Evolutionary conservation across 2,329 filamentous ascomycete species (phyloP), one percentile per base, ranked within the genome.

Genomic region (Raffaelea albimanens): DNA sequence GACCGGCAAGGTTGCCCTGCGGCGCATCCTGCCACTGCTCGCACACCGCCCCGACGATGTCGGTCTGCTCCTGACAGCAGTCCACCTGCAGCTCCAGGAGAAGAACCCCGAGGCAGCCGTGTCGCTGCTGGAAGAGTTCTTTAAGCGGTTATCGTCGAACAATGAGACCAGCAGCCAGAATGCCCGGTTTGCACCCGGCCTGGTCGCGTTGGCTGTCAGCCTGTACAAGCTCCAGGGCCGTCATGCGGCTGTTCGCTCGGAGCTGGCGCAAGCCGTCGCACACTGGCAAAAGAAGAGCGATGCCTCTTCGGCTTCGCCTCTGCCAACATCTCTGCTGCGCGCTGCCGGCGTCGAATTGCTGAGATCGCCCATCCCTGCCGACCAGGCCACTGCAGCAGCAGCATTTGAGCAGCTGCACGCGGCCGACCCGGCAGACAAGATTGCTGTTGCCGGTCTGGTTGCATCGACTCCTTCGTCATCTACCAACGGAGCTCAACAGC

Each of bases 341-440:
- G 87, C 89, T 47, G 88, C 90, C 8, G 91, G 87, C n/a, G 75
- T 84, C 39, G 82, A 88, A 43, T 77, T 97, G 10, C 78, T 96
- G 43, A 80, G 83, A 54, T 95, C 87, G 0, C 77, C 82, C 7
- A 77, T 82, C 43, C 61, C 72, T 1, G 74, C 83, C 16, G 86
- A 95, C 55, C 68, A 88, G 22, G 64, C 73, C 14, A 71, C 80
- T 0, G 90, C 93, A 0, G 81, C 81, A 3, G 76, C 85, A n/a
- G 83, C 93, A 8, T 97, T 97, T 64, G 74, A 78, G 45, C 76
- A 76, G 43, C 73, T 97, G 13, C 77, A 84, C 53, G 66, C 76
- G 2, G 72, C 80, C 50, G 75, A 88, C 39, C 69, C 75, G n/a
- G 70, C 69, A 36, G 87, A 95, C 56, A 75, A 74, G 29, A 74